These are phyloP conservation scores for Carex cristatella DNA, from an alignment of 176 grass and related monocot genomes.

Conservation along the genomic window DNA sequence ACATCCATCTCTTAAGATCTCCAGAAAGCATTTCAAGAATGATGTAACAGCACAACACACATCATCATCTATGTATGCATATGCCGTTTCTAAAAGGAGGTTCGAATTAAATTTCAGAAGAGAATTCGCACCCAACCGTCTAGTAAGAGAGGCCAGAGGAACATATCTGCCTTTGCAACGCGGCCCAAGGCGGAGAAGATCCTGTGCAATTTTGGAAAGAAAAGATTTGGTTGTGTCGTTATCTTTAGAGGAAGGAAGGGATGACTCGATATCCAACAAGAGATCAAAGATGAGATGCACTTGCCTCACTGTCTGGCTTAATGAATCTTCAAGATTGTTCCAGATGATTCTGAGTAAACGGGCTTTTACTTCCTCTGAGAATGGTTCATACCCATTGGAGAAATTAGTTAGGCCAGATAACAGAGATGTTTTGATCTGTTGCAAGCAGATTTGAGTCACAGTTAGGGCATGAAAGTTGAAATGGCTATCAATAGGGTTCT, in stretches of 20 bases:
- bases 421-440: conserved; percentile 92
- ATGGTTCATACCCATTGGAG: conserved; percentile 52
- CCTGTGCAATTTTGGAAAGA: conserved; percentile 54
- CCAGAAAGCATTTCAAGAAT: conserved; percentile 89
- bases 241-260: conserved; percentile 44
- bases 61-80: conserved; percentile 86
- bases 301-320: conserved; percentile 96
- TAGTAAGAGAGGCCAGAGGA: conserved; percentile 90
- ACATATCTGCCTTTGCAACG: conserved; percentile 89
- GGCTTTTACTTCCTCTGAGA: conserved; percentile 45
- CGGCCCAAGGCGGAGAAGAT: conserved; percentile 66
- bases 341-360: conserved; percentile 80
- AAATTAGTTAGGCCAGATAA: conserved; percentile 51
- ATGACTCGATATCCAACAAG: conserved; percentile 77
- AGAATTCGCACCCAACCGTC: conserved; percentile 72
- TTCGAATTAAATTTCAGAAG: conserved; percentile 64
- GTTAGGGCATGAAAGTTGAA: conserved; percentile 98
- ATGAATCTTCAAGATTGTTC: conserved; percentile 93
- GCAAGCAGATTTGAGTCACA: conserved; percentile 94
- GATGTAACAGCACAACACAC: conserved; percentile 83
- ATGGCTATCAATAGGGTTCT: conserved; percentile 91
- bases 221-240: conserved; percentile 33
- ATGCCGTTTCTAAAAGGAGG: conserved; percentile 75
- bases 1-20: conserved; percentile 78
- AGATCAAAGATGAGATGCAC: conserved; percentile 98